Conservation (phyloP, 495 filamentous ascomycete species). For the Penicillium subrubescens region DNA sequence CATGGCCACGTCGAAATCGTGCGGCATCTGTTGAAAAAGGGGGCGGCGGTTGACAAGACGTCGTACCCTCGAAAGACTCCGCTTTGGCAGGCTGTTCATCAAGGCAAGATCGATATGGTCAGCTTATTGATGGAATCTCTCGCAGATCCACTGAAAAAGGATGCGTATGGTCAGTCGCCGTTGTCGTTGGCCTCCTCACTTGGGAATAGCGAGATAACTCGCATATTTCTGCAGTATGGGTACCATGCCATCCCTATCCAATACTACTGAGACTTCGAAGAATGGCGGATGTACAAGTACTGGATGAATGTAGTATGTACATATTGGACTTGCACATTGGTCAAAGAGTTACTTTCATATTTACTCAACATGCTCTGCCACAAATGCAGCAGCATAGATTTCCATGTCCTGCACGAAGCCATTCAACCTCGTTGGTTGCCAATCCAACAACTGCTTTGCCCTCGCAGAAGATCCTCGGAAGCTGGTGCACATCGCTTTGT, state of each 20-base stretch:
- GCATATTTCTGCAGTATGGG: constrained; percentile 12
- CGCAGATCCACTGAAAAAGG: constrained; percentile 15
- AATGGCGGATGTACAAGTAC: not conserved
- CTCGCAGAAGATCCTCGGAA: constrained; percentile 15
- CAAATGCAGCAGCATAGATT: constrained; percentile 11
- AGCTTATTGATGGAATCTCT: constrained; percentile 13
- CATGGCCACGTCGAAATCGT: constrained; percentile 41
- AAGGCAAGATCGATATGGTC: constrained; percentile 9
- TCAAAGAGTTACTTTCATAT: not conserved
- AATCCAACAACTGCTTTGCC: constrained; percentile 53
- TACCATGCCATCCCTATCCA: not conserved
- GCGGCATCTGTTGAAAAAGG: constrained; percentile 38
- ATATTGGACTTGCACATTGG: not conserved
- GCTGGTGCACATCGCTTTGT: constrained; percentile 12
- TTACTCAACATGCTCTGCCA: not conserved
- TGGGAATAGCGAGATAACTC: not conserved
- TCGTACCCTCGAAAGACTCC: constrained; percentile 13
- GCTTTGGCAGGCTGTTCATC: constrained; percentile 23
- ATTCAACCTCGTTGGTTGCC: constrained; percentile 47
- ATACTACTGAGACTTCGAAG: not conserved
- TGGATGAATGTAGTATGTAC: not conserved
- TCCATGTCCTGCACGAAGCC: constrained; percentile 16
- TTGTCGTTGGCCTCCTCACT: constrained; percentile 1
- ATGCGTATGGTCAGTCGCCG: constrained; percentile 8
- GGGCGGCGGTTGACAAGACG: constrained; percentile 34